Evolutionary conservation across 257 asterid genomes (phyloP).

Genomic region (Nicotiana obtusifolia): DNA sequence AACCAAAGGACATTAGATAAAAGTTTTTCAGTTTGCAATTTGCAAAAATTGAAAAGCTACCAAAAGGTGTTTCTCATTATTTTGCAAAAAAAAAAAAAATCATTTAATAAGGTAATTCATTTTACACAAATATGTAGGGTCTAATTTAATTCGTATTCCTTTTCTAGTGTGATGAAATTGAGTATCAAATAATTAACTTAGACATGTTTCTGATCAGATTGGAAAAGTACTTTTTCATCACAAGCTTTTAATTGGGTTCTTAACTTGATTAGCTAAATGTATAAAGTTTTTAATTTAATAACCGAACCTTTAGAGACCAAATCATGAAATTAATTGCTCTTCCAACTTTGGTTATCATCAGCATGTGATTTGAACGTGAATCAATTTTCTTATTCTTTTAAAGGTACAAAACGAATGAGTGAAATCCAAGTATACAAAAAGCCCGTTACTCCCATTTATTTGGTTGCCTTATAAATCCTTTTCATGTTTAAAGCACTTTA

Average conservation of each 20-base stretch:
- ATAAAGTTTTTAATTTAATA: neutral
- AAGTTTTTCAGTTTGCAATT: too few relatives aligned
- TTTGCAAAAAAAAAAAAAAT: too few relatives aligned
- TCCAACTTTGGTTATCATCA: slow-evolving; percentile 12
- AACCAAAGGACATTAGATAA: too few relatives aligned
- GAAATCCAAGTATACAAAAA: neutral
- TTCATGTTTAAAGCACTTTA: slow-evolving; percentile 27
- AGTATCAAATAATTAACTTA: neutral
- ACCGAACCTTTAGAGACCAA: neutral
- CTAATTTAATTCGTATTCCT: neutral
- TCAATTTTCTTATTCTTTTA: neutral
- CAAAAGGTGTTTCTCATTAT: too few relatives aligned
- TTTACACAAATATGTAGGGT: neutral
- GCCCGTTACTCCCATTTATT: neutral
- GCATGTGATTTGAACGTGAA: slow-evolving; percentile 20
- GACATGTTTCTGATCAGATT: neutral
- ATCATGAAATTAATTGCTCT: neutral
- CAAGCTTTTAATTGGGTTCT: neutral
- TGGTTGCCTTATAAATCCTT: slow-evolving; percentile 16
- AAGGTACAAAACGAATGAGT: neutral
- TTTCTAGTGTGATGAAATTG: neutral
- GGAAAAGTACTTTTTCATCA: neutral
- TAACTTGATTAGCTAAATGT: slow-evolving; percentile 4
- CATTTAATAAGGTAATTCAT: neutral
- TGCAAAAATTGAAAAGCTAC: too few relatives aligned